Base-by-base conservation (phyloP, 805 yeast genomes). In the Ogataea methylovora region DNA sequence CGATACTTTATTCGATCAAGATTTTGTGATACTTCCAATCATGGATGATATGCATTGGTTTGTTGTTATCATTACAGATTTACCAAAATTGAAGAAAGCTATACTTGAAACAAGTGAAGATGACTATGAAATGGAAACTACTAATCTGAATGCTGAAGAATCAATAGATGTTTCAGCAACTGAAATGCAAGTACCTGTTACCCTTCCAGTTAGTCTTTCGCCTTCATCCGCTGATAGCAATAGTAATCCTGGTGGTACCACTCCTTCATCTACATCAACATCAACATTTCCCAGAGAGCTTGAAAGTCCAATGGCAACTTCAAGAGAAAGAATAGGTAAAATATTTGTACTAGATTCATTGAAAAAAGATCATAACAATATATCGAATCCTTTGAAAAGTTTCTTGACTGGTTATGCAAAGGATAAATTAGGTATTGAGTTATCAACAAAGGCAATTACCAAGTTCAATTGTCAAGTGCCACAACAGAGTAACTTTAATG, bases 11-110 rank as follows among this genome's bases (percentile, higher is more conserved):
- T 68, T 76, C 55, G 63, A 61, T 14, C 79, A 69, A 48, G 69
- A 73, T 29, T 75, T 69, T 46, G 61, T 86, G 2, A 68, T 88
- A 2, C 65, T 90, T 9, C 98, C 98, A 1, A 78, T 92, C 8
- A 84, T 85, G 54, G 84, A 79, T 41, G 70, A 69, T 27, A 63
- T 73, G 26, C 98, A 92, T 59, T 92, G 98, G 98, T 84, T 78
- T 51, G 78, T 88, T 30, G 79, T 84, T 19, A 71, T 90, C 4
- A 71, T 90, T 4, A 65, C 75, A 38, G 70, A 80, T 40, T 60
- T 74, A 47, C 63, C 73, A 32, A 44, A 30, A 24, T 29, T 57
- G 18, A 45, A 45, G 24, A 14, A 23, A 9, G 4, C 4, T 6
- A 10, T 23, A 12, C 10, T 31, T 32, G 24, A 27, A 15, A 13